These are phyloP conservation scores for Alternaria sp. DNA, from an alignment of 2,329 filamentous ascomycete species.

Conservation along the genomic window DNA sequence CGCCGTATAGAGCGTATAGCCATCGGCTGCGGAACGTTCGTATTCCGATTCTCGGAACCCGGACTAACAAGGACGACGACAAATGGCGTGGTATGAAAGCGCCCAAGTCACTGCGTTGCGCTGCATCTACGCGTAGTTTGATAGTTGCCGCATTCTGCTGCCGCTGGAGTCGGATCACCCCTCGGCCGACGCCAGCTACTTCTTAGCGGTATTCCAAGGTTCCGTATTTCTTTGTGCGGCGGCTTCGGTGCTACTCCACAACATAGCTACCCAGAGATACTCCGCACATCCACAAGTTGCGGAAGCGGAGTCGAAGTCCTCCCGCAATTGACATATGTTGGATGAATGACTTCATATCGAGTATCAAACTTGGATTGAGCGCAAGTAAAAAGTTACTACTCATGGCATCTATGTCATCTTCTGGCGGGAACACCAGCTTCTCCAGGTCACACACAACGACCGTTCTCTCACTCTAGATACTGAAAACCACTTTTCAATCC, in stretches of 20 bases:
- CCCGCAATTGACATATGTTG: neutral
- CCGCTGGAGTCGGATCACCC: neutral
- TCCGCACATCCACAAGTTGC: neutral
- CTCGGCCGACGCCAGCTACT: too few relatives aligned
- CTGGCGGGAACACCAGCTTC: neutral
- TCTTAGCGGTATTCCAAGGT: neutral
- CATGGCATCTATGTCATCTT: neutral
- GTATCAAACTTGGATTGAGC: neutral
- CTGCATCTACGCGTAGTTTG: neutral
- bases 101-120: neutral
- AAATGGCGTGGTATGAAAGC: neutral
- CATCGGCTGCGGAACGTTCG: neutral
- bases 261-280: neutral
- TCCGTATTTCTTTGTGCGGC: neutral
- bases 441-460: neutral
- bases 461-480: neutral
- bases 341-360: rapidly evolving
- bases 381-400: neutral
- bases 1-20: neutral
- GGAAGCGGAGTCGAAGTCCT: neutral
- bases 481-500: neutral
- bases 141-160: neutral
- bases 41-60: neutral
- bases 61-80: neutral
- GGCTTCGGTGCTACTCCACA: neutral